Evolutionary conservation across 2,329 filamentous ascomycete genomes (phyloP), one percentile per base, ranked within the genome.

Genomic region (Endocalyx cinctus): DNA sequence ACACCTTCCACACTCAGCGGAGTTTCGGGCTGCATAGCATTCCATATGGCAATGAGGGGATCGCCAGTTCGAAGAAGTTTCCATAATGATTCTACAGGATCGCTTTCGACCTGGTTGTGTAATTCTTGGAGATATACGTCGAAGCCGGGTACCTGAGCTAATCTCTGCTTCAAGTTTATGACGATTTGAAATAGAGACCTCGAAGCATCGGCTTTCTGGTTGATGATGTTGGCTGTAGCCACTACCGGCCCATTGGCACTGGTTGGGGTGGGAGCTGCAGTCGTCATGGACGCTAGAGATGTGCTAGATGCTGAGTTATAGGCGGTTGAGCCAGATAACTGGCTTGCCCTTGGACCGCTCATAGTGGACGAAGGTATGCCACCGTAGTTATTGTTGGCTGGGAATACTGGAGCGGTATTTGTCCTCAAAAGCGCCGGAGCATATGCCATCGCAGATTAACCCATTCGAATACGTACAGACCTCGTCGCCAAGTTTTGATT

Each of bases 121-220:
- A 92, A 81, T 50, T 88, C 75, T 33, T 76, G 69, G 50, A 95
- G 66, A 57, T 84, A 83, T 13, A 71, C 69, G 42, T 87, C 80
- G 56, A 97, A 96, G 38, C 78, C 84, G 4, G 88, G 88, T 7
- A 97, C 88, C 46, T 84, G 82, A 35, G 80, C 74, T 41, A 98
- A 69, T 43, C 92, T 80, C 63, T 83, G 80, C 57, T 86, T 87
- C 41, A 97, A 70, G 34, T 82, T 80, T 47, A 94, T 75, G 59
- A 92, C 97, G 60, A 94, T 95, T 62, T 97, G 90, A 62, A 95
- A 98, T 16, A 98, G 77, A 10, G 89, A 96, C 39, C 83, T 77
- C 35, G 86, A 87, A 46, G 92, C 89, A 59, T 95, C 89, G 58
- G 89, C 92, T 58, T 87, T 85, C 62, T 90, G 86, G 65, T 98